A percentile compares a stretch with the other conserved stretches of the same genome.
phyloP scores from a whole-genome alignment of 257 asterid species.

The Solanum tarapatanum region DNA sequence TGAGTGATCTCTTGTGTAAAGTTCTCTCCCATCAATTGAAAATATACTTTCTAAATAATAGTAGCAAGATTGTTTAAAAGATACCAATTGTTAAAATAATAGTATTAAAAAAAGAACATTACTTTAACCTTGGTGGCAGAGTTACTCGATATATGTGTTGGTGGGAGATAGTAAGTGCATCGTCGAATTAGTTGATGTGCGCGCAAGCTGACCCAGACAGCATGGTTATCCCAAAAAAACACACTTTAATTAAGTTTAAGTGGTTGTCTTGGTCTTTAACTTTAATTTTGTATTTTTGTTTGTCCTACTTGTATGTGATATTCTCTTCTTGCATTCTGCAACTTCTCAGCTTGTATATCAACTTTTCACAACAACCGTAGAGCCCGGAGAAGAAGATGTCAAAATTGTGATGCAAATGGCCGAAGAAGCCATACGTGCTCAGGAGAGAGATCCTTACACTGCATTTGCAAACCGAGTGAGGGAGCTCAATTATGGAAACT shows the following conservation, averaged over 20 bases:
- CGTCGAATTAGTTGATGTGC: background rate
- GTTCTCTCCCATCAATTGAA: background rate
- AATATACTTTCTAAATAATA: background rate
- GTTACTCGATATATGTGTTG: background rate
- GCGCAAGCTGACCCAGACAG: no score
- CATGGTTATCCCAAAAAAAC: background rate
- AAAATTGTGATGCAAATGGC: conserved; percentile 98
- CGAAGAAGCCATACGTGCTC: conserved; percentile 93
- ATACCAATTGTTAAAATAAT: background rate
- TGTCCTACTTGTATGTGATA: background rate
- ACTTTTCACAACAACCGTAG: conserved; percentile 64
- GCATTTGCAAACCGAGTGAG: conserved; percentile 83
- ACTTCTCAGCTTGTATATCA: conserved; percentile 76
- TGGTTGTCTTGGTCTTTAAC: background rate
- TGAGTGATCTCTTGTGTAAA: background rate
- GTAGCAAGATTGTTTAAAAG: background rate
- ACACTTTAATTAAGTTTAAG: background rate
- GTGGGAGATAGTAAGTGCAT: background rate
- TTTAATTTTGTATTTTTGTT: background rate
- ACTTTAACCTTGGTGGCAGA: background rate
- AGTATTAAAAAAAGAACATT: background rate
- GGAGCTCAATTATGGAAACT: conserved; percentile 90
- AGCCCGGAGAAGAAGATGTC: conserved; percentile 83
- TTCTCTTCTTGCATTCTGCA: conserved; percentile 13
- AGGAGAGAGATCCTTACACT: conserved; percentile 89